Evolutionary conservation across 441 rosid genomes (phyloP).

Genomic region (Pelargonium cotyledonis): DNA sequence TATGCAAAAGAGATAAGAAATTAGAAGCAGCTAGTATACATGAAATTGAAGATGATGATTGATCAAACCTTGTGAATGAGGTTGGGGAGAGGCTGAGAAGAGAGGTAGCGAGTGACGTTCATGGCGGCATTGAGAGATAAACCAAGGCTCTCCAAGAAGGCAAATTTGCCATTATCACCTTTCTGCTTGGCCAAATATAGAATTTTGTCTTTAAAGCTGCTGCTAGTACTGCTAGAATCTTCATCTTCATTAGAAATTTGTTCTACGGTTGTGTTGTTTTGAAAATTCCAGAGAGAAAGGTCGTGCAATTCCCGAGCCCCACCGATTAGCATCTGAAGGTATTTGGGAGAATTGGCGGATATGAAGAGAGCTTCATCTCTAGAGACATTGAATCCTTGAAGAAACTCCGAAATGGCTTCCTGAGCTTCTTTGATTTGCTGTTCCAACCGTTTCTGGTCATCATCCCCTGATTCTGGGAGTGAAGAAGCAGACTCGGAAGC

Average conservation of each 20-base stretch:
- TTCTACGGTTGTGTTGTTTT: too few species aligned
- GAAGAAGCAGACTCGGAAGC: background rate
- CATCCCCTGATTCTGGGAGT: background rate
- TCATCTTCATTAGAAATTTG: background rate
- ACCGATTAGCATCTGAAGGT: constrained; percentile 48
- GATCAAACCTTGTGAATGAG: constrained; percentile 50
- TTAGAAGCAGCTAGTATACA: too few species aligned
- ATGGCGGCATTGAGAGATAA: constrained; percentile 62
- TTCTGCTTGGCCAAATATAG: constrained; percentile 61
- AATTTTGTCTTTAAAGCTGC: constrained; percentile 56
- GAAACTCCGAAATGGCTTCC: constrained; percentile 43
- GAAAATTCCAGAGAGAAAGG: constrained; percentile 29
- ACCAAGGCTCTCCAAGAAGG: constrained; percentile 80
- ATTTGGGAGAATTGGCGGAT: constrained; percentile 47
- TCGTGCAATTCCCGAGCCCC: constrained; percentile 70
- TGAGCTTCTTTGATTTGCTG: constrained; percentile 34
- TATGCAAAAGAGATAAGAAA: too few species aligned
- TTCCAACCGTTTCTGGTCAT: background rate
- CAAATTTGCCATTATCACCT: constrained; percentile 70
- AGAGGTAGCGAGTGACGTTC: constrained; percentile 60
- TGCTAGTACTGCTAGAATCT: background rate
- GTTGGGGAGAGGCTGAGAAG: constrained; percentile 46
- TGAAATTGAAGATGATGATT: too few species aligned
- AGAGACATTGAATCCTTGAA: constrained; percentile 48
- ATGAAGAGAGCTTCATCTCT: constrained; percentile 40